Evolutionary conservation across 805 yeast species (phyloP).

Genomic region (Clavispora carvajalis): DNA sequence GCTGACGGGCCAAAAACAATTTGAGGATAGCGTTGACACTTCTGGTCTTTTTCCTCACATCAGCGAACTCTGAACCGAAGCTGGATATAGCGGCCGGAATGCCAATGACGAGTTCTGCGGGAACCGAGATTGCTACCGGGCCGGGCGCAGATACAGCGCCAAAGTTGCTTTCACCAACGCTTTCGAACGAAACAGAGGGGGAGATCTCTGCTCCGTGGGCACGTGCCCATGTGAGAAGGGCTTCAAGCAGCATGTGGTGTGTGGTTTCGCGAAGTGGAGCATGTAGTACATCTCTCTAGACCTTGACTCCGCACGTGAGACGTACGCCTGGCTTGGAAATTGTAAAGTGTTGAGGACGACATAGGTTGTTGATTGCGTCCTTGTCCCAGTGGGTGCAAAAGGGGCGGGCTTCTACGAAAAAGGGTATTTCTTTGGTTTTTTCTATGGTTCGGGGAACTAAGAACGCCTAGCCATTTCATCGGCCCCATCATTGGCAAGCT

Average conservation of each 20-base stretch:
- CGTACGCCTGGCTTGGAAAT: no score
- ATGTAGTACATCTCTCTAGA: background rate
- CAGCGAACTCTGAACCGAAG: constrained; percentile 11
- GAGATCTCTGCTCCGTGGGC: constrained; percentile 22
- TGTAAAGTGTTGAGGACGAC: no score
- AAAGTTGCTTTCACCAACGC: constrained; percentile 16
- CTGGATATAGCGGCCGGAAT: constrained; percentile 21
- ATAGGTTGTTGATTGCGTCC: no score
- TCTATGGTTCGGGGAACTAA: no score
- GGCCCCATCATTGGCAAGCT: constrained; percentile 65
- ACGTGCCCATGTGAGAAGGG: constrained; percentile 28
- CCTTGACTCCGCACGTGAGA: no score
- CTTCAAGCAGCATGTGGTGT: constrained; percentile 3
- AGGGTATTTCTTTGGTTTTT: no score
- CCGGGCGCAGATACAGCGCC: constrained; percentile 21
- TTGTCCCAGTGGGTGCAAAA: no score
- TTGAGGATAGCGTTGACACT: constrained; percentile 30
- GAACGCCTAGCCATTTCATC: constrained; percentile 14
- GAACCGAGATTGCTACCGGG: constrained; percentile 7
- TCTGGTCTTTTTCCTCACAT: constrained; percentile 10
- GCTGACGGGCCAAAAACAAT: constrained; percentile 29
- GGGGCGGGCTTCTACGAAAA: no score
- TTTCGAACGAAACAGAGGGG: constrained; percentile 17
- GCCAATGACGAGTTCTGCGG: constrained; percentile 12
- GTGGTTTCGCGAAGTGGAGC: background rate